Conservation (phyloP, 2,329 filamentous ascomycete genomes). For the Geosmithia morbida region DNA sequence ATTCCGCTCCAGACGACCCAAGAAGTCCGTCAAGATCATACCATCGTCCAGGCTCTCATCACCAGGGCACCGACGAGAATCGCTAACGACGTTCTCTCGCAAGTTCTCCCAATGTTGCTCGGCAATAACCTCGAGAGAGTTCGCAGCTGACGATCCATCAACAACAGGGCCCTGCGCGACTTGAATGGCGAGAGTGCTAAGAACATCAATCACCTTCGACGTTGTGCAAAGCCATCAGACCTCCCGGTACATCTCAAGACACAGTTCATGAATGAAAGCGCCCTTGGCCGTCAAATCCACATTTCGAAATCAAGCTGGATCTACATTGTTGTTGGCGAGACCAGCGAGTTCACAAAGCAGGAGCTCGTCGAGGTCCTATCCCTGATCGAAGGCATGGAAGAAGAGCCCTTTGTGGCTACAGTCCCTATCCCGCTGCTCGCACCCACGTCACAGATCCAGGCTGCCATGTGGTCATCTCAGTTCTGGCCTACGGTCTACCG, state of each 20-base stretch:
- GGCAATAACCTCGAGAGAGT: too few species aligned
- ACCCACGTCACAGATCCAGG: constrained; percentile 63
- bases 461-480: constrained; percentile 56
- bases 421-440: constrained; percentile 59
- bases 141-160: neutral
- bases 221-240: constrained; percentile 58
- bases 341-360: constrained; percentile 34
- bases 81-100: constrained; percentile 62
- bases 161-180: constrained; percentile 35
- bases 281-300: constrained; percentile 38
- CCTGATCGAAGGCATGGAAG: constrained; percentile 33
- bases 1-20: constrained; percentile 51
- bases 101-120: too few species aligned
- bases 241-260: constrained; percentile 52
- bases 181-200: constrained; percentile 47
- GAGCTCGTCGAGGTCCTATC: constrained; percentile 34
- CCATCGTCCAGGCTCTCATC: constrained; percentile 49
- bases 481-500: constrained; percentile 82
- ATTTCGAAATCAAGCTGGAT: constrained; percentile 46
- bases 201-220: constrained; percentile 56
- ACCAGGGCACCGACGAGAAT: constrained; percentile 58
- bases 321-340: constrained; percentile 40
- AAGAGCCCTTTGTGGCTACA: constrained; percentile 41
- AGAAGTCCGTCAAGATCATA: constrained; percentile 45
- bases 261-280: constrained; percentile 44